A percentile compares a stretch with the other conserved stretches of the same genome.
Evolutionary conservation across 2,329 filamentous ascomycete genomes (phyloP).

Genomic region (Calonectria ilicicola): DNA sequence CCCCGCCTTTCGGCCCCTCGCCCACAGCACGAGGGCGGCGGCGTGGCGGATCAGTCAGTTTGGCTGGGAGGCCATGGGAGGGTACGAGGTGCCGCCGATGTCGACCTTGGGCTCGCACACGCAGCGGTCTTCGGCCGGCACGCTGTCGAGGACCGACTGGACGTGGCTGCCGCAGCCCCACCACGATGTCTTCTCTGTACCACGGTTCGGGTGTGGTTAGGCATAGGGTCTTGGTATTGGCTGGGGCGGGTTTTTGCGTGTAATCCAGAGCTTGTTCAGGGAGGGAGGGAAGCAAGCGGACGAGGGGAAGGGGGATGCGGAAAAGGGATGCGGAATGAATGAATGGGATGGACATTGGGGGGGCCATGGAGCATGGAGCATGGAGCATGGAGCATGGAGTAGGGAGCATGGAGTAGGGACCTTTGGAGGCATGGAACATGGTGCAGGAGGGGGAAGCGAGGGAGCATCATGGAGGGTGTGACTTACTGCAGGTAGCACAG

Average conservation of each 20-base stretch:
- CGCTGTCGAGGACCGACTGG: constrained; percentile 69
- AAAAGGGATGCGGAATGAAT: constrained; percentile 4
- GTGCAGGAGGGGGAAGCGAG: neutral
- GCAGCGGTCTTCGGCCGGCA: constrained; percentile 72
- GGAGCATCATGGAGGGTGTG: constrained; percentile 7
- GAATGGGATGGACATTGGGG: neutral
- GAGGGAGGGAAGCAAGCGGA: too few relatives aligned
- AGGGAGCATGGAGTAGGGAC: neutral
- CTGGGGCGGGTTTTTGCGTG: neutral
- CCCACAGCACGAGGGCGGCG: constrained; percentile 45
- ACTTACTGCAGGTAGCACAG: constrained; percentile 22
- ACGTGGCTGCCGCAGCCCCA: constrained; percentile 75
- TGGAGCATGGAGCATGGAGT: neutral
- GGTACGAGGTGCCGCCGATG: constrained; percentile 71
- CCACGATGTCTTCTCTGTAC: constrained; percentile 59
- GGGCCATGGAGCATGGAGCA: too few relatives aligned
- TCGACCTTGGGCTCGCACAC: constrained; percentile 73
- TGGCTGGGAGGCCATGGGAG: constrained; percentile 67
- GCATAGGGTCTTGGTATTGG: neutral
- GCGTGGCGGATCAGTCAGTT: constrained; percentile 51
- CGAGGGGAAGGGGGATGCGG: neutral
- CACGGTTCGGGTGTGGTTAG: neutral
- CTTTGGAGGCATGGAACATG: too few relatives aligned
- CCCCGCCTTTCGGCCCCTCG: constrained; percentile 42
- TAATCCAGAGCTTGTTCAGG: neutral